Conservation (phyloP, 176 grass and related monocot genomes). For the Lolium multiflorum region DNA sequence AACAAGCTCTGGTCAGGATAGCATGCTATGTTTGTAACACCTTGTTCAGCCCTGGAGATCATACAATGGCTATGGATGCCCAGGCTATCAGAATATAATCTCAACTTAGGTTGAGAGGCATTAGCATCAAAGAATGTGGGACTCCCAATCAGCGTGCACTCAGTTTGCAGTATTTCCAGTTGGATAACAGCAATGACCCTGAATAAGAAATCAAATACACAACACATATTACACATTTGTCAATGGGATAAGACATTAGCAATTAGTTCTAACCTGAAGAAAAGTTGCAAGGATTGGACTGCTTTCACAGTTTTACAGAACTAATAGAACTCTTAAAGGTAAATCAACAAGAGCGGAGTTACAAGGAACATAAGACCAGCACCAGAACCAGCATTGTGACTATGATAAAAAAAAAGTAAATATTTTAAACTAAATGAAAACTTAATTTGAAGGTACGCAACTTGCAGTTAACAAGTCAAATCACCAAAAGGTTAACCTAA, state of each 20-base stretch:
- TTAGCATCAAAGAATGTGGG: constrained; percentile 48
- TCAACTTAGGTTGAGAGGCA: constrained; percentile 46
- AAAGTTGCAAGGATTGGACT: background rate
- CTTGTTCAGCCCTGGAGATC: constrained; percentile 25
- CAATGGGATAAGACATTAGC: background rate
- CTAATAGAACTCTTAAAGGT: background rate
- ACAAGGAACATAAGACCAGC: background rate
- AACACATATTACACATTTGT: constrained; percentile 4
- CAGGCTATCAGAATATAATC: constrained; percentile 21
- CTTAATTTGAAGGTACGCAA: background rate
- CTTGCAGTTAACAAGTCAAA: background rate
- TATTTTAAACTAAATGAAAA: background rate
- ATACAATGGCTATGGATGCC: constrained; percentile 34
- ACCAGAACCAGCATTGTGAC: background rate
- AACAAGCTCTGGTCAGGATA: constrained; percentile 27
- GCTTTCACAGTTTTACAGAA: background rate
- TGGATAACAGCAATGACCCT: constrained; percentile 75
- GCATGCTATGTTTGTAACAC: constrained; percentile 50
- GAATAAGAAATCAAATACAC: constrained; percentile 10
- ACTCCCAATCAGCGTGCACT: constrained; percentile 52
- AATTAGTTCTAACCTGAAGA: background rate
- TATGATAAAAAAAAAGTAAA: background rate
- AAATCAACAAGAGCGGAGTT: background rate
- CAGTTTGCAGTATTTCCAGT: constrained; percentile 60
- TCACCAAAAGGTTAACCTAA: background rate